Evolutionary conservation across 306 rosid species (phyloP).

Genomic region (Cucumis melo): DNA sequence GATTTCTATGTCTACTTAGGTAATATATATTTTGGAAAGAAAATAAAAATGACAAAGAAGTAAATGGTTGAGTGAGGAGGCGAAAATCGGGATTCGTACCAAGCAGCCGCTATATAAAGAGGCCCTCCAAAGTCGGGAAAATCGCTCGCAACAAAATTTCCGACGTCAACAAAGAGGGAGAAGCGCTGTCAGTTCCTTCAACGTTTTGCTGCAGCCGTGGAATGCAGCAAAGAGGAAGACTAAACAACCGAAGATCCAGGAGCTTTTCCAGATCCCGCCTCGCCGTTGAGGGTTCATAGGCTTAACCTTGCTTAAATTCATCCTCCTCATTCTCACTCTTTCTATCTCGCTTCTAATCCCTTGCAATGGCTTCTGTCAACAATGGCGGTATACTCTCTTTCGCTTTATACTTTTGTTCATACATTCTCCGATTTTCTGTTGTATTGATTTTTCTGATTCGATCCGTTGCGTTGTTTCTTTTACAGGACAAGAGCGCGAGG

Average conservation of each 20-base stretch:
- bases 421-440: neutral
- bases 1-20: too few relatives aligned
- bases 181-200: neutral
- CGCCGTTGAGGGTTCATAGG: constrained; percentile 63
- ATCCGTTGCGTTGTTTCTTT: neutral
- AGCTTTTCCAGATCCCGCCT: constrained; percentile 71
- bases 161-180: neutral
- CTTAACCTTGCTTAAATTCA: neutral
- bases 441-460: neutral
- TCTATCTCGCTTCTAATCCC: neutral
- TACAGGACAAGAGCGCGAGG: constrained; percentile 42
- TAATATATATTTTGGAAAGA: too few relatives aligned
- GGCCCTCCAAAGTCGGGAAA: constrained; percentile 1
- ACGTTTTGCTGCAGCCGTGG: neutral
- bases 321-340: neutral
- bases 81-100: neutral
- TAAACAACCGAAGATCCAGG: constrained; percentile 63
- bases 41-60: neutral
- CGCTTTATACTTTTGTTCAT: neutral
- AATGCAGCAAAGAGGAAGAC: constrained; percentile 70
- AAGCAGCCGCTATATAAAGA: neutral
- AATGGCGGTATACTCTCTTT: neutral
- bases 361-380: constrained; percentile 11
- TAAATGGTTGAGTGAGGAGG: neutral
- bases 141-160: neutral